Percentiles rank a stretch among this genome's conserved stretches.
These are phyloP conservation scores for Chaetomium cochliodes DNA, from an alignment of 495 filamentous ascomycete species.

Conservation along the genomic window DNA sequence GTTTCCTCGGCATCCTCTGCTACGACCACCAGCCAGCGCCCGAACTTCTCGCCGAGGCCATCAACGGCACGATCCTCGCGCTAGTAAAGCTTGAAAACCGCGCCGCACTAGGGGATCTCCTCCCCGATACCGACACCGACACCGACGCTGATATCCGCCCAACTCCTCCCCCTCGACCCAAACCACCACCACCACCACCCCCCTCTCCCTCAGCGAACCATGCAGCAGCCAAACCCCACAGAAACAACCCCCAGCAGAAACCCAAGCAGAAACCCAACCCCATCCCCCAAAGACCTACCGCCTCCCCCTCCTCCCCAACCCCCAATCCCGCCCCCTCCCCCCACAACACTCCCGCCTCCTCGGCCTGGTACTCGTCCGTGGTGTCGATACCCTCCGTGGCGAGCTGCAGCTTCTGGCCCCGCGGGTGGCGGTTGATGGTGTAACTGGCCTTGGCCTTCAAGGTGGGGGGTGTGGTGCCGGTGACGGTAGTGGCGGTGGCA, in stretches of 20 bases:
- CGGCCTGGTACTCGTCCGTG: constrained; percentile 55
- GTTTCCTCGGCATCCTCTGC: constrained; percentile 45
- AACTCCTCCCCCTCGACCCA: neutral
- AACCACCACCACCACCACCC: constrained; percentile 3
- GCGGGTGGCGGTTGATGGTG: too few relatives aligned
- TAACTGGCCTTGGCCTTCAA: neutral
- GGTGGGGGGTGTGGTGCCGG: too few relatives aligned
- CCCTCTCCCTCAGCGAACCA: neutral
- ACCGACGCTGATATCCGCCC: neutral
- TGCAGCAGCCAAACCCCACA: neutral
- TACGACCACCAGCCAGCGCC: constrained; percentile 48
- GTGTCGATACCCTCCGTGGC: constrained; percentile 47
- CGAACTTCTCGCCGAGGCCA: constrained; percentile 41
- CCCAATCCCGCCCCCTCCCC: constrained; percentile 41
- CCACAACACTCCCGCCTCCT: constrained; percentile 47
- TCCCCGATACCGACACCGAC: neutral
- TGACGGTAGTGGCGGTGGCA: too few relatives aligned
- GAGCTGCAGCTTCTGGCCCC: constrained; percentile 56
- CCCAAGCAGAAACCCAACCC: neutral
- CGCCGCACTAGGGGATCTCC: constrained; percentile 36
- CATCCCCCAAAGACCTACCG: too few relatives aligned
- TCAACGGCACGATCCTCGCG: constrained; percentile 47
- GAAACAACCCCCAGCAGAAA: neutral
- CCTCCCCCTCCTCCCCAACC: constrained; percentile 43
- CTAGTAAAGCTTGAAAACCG: constrained; percentile 39